A percentile compares a stretch with the other conserved stretches of the same genome.
These are phyloP conservation scores for Colletotrichum neosansevieriae DNA, from an alignment of 2,329 filamentous ascomycete species.

Conservation along the genomic window DNA sequence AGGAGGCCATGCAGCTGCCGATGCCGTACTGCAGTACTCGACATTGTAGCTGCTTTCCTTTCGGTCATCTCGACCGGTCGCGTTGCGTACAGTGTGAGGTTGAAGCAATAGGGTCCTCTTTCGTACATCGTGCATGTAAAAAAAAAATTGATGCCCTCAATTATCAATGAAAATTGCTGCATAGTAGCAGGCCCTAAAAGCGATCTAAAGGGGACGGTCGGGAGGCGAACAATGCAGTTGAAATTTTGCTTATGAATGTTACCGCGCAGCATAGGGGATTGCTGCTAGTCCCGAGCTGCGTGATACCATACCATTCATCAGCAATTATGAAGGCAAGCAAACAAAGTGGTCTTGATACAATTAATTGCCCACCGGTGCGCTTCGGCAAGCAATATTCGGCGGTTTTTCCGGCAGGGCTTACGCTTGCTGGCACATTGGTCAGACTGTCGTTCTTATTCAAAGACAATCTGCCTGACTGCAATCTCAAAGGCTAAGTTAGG, in stretches of 20 bases:
- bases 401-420: slow-evolving; percentile 1
- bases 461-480: too few relatives aligned
- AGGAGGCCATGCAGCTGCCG: slow-evolving; percentile 10
- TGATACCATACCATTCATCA: slow-evolving; percentile 6
- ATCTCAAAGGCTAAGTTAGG: too few relatives aligned
- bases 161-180: background rate
- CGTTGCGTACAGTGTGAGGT: slow-evolving; percentile 25
- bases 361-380: slow-evolving; percentile 2
- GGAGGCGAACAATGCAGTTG: slow-evolving; percentile 6
- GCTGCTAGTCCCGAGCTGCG: background rate
- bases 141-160: background rate
- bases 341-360: background rate
- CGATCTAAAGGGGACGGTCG: background rate
- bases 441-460: too few relatives aligned
- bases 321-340: slow-evolving; percentile 10
- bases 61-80: background rate
- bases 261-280: too few relatives aligned
- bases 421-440: background rate
- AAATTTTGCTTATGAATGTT: background rate
- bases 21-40: background rate
- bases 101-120: background rate
- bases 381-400: slow-evolving; percentile 6
- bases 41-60: too few relatives aligned
- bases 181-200: background rate
- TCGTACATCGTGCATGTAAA: background rate